Conservation (phyloP, 345 rosid species). For the Dimocarpus longan region DNA sequence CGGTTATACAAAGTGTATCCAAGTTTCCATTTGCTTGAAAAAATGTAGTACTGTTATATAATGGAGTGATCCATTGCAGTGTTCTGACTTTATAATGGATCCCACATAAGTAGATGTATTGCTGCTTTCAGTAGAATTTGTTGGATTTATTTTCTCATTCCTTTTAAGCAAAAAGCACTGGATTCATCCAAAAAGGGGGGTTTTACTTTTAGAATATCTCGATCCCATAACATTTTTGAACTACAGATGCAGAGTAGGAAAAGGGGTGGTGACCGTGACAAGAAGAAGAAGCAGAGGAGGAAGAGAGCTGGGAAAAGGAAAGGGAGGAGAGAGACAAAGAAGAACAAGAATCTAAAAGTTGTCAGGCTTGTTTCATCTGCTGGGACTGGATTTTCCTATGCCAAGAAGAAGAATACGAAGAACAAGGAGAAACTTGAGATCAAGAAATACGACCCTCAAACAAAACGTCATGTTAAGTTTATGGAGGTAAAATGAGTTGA, state of each 20-base stretch:
- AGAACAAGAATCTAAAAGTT: conserved; percentile 29
- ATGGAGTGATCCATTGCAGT: neutral
- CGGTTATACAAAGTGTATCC: neutral
- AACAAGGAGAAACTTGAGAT: conserved; percentile 30
- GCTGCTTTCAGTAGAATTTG: neutral
- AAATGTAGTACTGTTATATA: neutral
- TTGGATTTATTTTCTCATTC: neutral
- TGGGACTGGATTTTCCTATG: conserved; percentile 29
- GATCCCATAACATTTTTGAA: neutral
- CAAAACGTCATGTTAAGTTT: conserved; percentile 25
- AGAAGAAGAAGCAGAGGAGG: conserved; percentile 36
- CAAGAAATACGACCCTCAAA: conserved; percentile 35
- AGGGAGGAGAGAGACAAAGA: conserved; percentile 25
- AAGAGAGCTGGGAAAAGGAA: conserved; percentile 28
- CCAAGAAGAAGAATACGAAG: conserved; percentile 30
- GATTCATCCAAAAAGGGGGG: too few species aligned
- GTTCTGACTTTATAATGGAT: neutral
- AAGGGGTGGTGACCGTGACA: conserved; percentile 32
- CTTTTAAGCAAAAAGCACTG: neutral
- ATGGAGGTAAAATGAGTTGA: conserved; percentile 22
- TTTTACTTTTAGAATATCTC: neutral
- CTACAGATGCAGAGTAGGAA: conserved; percentile 32
- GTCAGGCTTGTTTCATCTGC: conserved; percentile 29
- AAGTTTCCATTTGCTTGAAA: neutral
- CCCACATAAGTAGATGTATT: neutral